Evolutionary conservation across 768 basidiomycete species (phyloP).

Genomic region (Leccinum subgranulosum): DNA sequence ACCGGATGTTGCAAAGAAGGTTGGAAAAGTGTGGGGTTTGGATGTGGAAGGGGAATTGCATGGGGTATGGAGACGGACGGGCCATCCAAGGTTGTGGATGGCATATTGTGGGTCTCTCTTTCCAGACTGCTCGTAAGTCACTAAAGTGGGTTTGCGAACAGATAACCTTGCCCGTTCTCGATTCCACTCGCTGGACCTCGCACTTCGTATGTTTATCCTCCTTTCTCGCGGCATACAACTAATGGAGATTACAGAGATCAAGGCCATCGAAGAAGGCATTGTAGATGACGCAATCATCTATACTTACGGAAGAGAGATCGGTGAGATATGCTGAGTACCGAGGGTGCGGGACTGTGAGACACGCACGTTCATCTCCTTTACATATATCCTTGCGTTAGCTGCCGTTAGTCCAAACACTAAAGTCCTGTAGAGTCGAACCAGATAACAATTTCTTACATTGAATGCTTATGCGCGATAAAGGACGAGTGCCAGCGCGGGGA

Average conservation of each 20-base stretch:
- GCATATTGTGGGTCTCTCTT: constrained; percentile 18
- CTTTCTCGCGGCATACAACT: neutral
- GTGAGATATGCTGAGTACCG: neutral
- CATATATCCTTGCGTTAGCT: no score
- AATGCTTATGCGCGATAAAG: no score
- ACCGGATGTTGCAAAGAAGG: constrained; percentile 39
- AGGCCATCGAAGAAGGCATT: constrained; percentile 28
- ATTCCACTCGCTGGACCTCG: constrained; percentile 28
- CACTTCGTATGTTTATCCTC: constrained; percentile 22
- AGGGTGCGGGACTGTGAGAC: neutral
- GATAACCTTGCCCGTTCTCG: constrained; percentile 23
- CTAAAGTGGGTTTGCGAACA: neutral
- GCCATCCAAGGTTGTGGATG: constrained; percentile 36
- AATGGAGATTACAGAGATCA: constrained; percentile 23
- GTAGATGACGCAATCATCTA: constrained; percentile 12
- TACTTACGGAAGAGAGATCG: neutral
- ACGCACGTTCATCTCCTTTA: no score
- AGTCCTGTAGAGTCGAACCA: no score
- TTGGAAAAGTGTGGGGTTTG: constrained; percentile 62
- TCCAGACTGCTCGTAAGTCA: neutral
- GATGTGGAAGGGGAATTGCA: constrained; percentile 62
- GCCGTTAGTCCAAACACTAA: no score
- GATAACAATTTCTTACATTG: no score
- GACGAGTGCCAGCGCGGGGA: no score
- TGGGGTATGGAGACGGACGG: constrained; percentile 35